Evolutionary conservation across 805 yeast species (phyloP), one percentile per base, ranked within the genome.

Genomic region (Sugiyamaella smithiae): DNA sequence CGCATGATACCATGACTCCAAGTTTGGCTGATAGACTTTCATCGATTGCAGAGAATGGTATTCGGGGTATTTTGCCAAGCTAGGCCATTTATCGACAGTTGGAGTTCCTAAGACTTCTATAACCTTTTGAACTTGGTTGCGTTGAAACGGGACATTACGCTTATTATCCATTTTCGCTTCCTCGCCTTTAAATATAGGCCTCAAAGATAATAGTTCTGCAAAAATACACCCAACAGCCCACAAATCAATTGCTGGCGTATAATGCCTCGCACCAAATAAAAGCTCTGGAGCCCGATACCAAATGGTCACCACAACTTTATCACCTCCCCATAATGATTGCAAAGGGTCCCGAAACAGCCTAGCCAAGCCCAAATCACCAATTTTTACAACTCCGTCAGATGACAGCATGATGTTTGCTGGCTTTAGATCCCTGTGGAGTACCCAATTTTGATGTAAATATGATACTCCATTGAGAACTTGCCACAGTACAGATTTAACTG

Each of bases 351-450:
- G 84, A 68, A 89, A 90, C 59, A 85, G 80, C 51, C 98, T 74
- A 0, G 97, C 97, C 29, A 90, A 71, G 1, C 98, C 98, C 57
- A 90, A 74, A 69, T 91, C 99, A 19, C 98, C 99, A 52, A 91
- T 90, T 66, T 93, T 93, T 14, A 91, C 93, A n/a, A 82, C 80
- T 0, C 99, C 99, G 50, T 78, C 80, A 6, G 82, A 76, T 0
- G 96, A 81, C 0, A 91, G 96, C 98, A 91, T 93, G 56, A 93
- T 91, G 67, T 91, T 91, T 1, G 99, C 99, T 1, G 99, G 99
- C 61, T 93, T 93, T 55, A 93, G 74, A 68, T 93, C 99, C 53
- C 99, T 75, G 67, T 93, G 99, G 44, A 93, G 71, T 2, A 93
- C 82, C 98, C 99, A 93, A 67, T 93, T 91, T 65, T 89, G 91